Percentiles rank a stretch among this genome's conserved stretches.
Conservation (phyloP, 2,329 filamentous ascomycete species). For the Thermoascus crustaceus region DNA sequence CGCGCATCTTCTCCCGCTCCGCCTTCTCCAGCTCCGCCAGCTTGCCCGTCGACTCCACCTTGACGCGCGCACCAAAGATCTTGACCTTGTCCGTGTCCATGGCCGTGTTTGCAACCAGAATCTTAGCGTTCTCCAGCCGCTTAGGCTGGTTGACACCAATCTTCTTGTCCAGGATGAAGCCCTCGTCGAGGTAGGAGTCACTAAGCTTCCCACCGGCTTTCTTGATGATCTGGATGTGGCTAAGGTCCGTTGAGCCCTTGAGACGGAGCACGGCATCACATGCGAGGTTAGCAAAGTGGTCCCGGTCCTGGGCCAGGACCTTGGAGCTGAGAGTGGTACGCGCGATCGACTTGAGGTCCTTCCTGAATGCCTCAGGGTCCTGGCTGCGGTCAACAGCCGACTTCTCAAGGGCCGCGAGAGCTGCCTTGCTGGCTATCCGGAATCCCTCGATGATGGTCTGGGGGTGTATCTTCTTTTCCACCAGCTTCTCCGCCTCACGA, state of each 20-base stretch:
- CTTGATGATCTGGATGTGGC: constrained; percentile 99
- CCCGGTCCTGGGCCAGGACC: constrained; percentile 85
- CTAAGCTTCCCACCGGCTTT: constrained; percentile 96
- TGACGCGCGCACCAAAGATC: constrained; percentile 95
- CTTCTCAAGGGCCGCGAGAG: constrained; percentile 73
- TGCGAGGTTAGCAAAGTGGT: constrained; percentile 83
- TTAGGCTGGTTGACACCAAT: constrained; percentile 99
- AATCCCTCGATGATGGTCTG: constrained; percentile 99
- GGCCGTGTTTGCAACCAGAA: constrained; percentile 91
- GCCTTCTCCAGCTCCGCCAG: constrained; percentile 97
- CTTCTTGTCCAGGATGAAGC: constrained; percentile 98
- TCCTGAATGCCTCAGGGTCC: constrained; percentile 72
- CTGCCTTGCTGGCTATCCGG: constrained; percentile 88
- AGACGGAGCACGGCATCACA: constrained; percentile 86
- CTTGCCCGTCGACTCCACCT: constrained; percentile 93
- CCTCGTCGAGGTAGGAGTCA: constrained; percentile 95
- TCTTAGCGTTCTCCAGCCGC: constrained; percentile 94
- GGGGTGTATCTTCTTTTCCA: constrained; percentile 97
- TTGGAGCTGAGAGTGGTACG: constrained; percentile 96
- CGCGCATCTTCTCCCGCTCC: constrained; percentile 98
- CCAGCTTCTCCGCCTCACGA: constrained; percentile 91
- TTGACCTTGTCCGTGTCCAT: constrained; percentile 99
- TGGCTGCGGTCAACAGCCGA: constrained; percentile 85
- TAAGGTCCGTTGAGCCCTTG: constrained; percentile 84
- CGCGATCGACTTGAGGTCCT: constrained; percentile 83